Conservation (phyloP, 352 stramenopile genomes). For the Phytophthora agathidicida region DNA sequence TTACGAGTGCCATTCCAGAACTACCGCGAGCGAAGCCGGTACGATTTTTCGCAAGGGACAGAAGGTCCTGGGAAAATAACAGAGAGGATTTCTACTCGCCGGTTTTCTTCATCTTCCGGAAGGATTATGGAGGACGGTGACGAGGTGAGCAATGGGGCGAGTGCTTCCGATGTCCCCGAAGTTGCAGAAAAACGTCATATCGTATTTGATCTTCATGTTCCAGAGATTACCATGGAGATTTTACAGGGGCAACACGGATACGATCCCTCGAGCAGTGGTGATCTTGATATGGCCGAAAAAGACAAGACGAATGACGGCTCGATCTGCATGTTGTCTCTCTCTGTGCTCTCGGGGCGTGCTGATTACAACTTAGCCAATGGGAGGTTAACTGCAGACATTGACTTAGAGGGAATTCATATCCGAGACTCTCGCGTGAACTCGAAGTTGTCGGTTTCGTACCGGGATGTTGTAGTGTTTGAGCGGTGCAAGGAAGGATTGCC, state of each 20-base stretch:
- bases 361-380: conserved; percentile 64
- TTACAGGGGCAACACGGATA: conserved; percentile 79
- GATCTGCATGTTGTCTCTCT: conserved; percentile 71
- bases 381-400: conserved; percentile 51
- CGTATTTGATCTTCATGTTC: conserved; percentile 62
- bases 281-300: conserved; percentile 76
- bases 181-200: conserved; percentile 57
- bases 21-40: conserved; percentile 66
- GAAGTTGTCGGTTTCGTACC: conserved; percentile 65
- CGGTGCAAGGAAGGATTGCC: conserved; percentile 41
- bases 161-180: conserved; percentile 41
- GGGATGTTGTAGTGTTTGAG: conserved; percentile 78
- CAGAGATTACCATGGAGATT: conserved; percentile 83
- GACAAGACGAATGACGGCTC: conserved; percentile 70
- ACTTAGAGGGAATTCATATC: conserved; percentile 66
- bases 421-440: conserved; percentile 68
- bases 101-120: conserved; percentile 36
- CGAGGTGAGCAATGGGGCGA: conserved; percentile 36
- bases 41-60: conserved; percentile 33
- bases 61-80: conserved; percentile 18
- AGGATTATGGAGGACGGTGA: conserved; percentile 38
- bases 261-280: conserved; percentile 74
- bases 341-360: conserved; percentile 44
- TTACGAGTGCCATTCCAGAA: conserved; percentile 80
- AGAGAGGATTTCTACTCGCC: conserved; percentile 22